phyloP scores from a whole-genome alignment of 768 basidiomycete species.

The Naematelia aurantialba region DNA sequence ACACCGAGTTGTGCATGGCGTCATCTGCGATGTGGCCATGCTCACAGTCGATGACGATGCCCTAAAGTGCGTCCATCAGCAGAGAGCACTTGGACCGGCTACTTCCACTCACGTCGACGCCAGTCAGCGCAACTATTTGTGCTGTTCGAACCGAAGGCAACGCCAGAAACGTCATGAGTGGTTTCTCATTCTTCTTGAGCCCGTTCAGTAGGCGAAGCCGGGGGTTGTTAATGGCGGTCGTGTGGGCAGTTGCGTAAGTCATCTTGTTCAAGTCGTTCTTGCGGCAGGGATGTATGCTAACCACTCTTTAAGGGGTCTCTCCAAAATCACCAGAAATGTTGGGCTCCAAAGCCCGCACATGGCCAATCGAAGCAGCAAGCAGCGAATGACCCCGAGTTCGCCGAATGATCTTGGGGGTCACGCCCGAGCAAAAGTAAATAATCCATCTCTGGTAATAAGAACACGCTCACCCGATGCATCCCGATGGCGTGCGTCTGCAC shows the following conservation, averaged over 20 bases:
- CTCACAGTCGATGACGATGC: conserved; percentile 46
- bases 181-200: conserved; percentile 19
- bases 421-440: too few species aligned
- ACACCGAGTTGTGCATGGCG: conserved; percentile 42
- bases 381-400: too few species aligned
- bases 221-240: conserved; percentile 28
- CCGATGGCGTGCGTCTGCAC: too few species aligned
- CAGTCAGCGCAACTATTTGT: conserved; percentile 35
- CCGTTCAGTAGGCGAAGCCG: conserved; percentile 32
- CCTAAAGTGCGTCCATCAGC: conserved; percentile 18
- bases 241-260: conserved; percentile 50
- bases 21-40: conserved; percentile 45
- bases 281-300: too few species aligned
- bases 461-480: too few species aligned
- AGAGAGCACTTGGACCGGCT: background rate
- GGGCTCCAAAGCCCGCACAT: too few species aligned
- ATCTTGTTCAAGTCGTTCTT: too few species aligned
- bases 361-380: too few species aligned
- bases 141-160: conserved; percentile 25
- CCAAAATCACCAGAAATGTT: too few species aligned
- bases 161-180: conserved; percentile 38
- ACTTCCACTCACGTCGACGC: conserved; percentile 31
- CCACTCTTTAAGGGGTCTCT: too few species aligned
- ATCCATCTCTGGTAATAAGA: too few species aligned
- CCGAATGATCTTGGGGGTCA: too few species aligned